Evolutionary conservation across 202 grass and related monocot species (phyloP), one percentile per base, ranked within the genome.

Genomic region (Hordeum pubiflorum): DNA sequence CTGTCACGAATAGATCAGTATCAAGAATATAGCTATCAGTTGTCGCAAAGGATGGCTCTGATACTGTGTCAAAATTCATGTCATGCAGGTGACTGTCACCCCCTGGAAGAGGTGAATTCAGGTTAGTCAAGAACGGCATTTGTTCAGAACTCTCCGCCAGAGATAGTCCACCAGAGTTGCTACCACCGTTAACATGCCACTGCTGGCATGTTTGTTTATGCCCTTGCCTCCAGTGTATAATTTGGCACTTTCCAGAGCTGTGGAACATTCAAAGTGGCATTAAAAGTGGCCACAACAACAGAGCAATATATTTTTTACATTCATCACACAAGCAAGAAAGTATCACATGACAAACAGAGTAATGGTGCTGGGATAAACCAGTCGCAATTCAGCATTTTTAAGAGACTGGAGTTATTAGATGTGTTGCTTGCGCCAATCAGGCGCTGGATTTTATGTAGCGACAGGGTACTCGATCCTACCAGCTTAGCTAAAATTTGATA

Each of bases 231-330:
- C 96, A 99, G 74, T 99, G 92, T 75, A 84, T 73, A 88, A 99
- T 99, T 91, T 99, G 96, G 66, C 96, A 99, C 85, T 90, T 99
- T 31, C 96, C 96, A 67, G 96, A 99, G 81, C 96, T 99, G 90
- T 80, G 79, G 74, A 76, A 85, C 41, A 82, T 81, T 61, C 27
- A 69, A 83, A 89, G 22, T 74, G 27, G 13, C 4, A 43, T 81
- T 57, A 71, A 33, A 68, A 37, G 10, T 61, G 7, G 41, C 22
- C 9, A 27, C 37, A 37, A 36, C 24, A 89, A 67, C 10, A 72
- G 60, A 58, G 34, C 12, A 40, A 85, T 37, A 58, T 69, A 71
- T 72, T 58, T 23, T 50, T 81, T 62, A 52, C 33, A 79, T 21
- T 77, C 61, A 44, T 72, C 59, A 63, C 58, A 81, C 15, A 78